Evolutionary conservation across 208 protist genomes (phyloP).

Genomic region (Leishmania major): DNA sequence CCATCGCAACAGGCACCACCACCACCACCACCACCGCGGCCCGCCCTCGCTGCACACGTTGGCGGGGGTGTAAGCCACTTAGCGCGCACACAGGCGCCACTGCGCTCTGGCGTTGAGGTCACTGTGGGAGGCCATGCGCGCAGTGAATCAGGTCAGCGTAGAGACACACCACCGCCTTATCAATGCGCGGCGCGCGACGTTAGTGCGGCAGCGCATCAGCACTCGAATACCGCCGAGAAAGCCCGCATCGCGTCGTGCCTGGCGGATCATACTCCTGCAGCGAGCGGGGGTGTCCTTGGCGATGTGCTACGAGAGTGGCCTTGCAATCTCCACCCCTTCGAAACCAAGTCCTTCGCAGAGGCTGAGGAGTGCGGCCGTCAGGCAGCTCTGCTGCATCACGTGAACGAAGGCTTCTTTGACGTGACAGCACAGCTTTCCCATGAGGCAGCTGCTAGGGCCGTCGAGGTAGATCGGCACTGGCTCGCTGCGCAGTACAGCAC

Average conservation of each 20-base stretch:
- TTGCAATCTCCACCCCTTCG: not conserved
- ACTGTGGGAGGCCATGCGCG: not conserved
- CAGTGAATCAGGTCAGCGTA: not conserved
- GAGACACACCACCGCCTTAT: not conserved
- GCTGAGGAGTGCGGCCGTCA: slow-evolving; percentile 7
- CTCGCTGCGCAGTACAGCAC: slow-evolving; percentile 7
- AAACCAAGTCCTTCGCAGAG: not conserved
- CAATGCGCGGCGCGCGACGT: not conserved
- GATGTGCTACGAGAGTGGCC: not conserved
- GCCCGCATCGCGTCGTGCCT: not conserved
- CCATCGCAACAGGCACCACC: not conserved
- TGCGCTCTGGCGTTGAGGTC: not conserved
- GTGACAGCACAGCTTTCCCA: not conserved
- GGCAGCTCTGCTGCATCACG: slow-evolving; percentile 17
- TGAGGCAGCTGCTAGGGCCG: slow-evolving; percentile 1
- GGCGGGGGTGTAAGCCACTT: not conserved
- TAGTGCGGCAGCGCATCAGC: not conserved
- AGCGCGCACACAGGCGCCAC: not conserved
- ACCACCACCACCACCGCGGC: not conserved
- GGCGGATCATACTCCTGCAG: not conserved
- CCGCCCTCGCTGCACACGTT: not conserved
- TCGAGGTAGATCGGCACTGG: slow-evolving; percentile 14
- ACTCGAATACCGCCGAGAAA: not conserved
- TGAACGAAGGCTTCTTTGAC: slow-evolving; percentile 10
- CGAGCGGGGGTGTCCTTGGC: not conserved